These are phyloP conservation scores for Phtheirospermum japonicum DNA, from an alignment of 257 asterid species.

Conservation along the genomic window DNA sequence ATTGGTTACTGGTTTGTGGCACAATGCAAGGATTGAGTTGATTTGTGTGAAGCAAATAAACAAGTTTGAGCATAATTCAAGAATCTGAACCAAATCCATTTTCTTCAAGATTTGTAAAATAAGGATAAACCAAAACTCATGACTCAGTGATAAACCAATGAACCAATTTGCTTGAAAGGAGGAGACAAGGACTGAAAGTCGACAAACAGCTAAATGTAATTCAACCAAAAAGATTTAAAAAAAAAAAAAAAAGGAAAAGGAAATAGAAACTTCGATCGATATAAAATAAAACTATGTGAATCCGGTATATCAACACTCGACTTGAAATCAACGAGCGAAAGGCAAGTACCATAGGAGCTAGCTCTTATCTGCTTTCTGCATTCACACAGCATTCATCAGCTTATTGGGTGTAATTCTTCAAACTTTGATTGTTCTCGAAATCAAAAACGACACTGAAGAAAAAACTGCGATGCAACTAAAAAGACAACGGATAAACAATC, in stretches of 20 bases:
- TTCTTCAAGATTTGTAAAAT: background rate
- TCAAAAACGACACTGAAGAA: background rate
- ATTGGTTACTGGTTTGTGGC: no score
- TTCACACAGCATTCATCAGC: background rate
- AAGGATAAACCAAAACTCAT: background rate
- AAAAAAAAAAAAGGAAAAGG: background rate
- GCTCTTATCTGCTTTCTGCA: slow-evolving; percentile 22
- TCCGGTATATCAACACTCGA: background rate
- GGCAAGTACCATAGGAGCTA: slow-evolving; percentile 21
- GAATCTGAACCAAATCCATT: background rate
- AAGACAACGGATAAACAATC: no score
- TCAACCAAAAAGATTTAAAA: slow-evolving; percentile 8
- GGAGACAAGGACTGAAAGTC: slow-evolving; percentile 12
- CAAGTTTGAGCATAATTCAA: background rate
- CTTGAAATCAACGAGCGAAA: background rate
- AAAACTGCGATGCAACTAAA: background rate
- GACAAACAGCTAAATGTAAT: slow-evolving; percentile 22
- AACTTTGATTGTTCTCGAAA: no score
- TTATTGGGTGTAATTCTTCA: no score
- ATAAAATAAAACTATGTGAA: background rate
- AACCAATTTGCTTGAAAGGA: slow-evolving; percentile 10
- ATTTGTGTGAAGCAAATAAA: slow-evolving; percentile 29
- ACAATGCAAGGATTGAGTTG: background rate
- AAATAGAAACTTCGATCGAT: slow-evolving; percentile 1
- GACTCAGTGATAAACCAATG: slow-evolving; percentile 9